Base-by-base conservation (phyloP, 2,329 filamentous ascomycete genomes). In the Arthrobotrys sphaeroides region DNA sequence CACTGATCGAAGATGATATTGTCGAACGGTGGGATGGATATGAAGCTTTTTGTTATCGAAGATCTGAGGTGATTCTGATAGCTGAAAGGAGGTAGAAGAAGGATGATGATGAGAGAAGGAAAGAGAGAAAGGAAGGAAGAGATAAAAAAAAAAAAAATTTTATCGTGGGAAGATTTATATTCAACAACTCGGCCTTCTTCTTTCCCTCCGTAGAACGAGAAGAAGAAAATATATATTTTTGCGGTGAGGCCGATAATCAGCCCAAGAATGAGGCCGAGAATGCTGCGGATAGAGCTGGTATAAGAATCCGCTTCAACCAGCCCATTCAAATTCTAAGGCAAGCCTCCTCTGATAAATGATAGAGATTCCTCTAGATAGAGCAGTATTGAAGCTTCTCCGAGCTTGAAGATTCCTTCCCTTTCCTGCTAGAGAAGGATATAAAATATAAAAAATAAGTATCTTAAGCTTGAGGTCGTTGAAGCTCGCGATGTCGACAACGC, bases 241-340 rank as follows among this genome's bases (percentile, higher is more conserved):
- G 16, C n/a, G 31, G 40, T 53, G 28, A 45, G 26, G 57, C 57
- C 20, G 53, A 38, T 55, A 51, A 55, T 51, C 26, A 49, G 40
- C 18, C 24, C 33, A n/a, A 38, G 66, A 70, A 70, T 70, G 66
- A 47, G 57, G 31, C 36, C 20, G 36, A 62, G 66, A 70, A 70
- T 70, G 66, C 45, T 43, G 43, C 36, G 22, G 22, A 62, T 55
- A 51, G 57, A 38, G 51, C 51, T 36, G 51, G 51, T 53, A 55
- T 36, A 55, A 18, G 31, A 55, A 55, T 55, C 16, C 20, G 26
- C 51, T 55, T 38, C 51, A 38, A 12, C 51, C 18, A 24, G 26
- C 26, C 47, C n/a, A n/a, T n/a, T 33, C 26, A 10, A 18, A 28
- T 24, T n/a, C n/a, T 31, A 40, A 40, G 5, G 7, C 4, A 49